A percentile compares a stretch with the other conserved stretches of the same genome.
phyloP scores from a whole-genome alignment of 2,329 filamentous ascomycete genomes.

The Lachnellula arida region DNA sequence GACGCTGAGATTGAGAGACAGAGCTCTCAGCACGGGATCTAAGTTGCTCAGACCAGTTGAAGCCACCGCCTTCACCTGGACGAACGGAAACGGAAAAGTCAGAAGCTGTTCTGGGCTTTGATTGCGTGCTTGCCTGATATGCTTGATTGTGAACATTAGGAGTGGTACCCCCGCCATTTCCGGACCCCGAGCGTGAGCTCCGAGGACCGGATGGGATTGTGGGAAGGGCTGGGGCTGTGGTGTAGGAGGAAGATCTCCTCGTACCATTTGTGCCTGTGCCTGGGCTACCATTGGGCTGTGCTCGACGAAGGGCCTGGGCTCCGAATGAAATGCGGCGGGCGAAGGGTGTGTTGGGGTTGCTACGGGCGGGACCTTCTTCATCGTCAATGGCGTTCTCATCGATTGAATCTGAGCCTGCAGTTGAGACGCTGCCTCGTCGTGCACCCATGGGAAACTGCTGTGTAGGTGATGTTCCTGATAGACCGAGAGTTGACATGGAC shows the following conservation, averaged over 20 bases:
- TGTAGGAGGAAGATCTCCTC: conserved; percentile 30
- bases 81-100: conserved; percentile 52
- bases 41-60: conserved; percentile 96
- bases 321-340: conserved; percentile 87
- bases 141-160: conserved; percentile 21
- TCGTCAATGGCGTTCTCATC: conserved; percentile 74
- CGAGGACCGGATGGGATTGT: conserved; percentile 26
- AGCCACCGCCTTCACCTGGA: conserved; percentile 78
- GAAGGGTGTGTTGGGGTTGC: conserved; percentile 68
- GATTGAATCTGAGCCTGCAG: conserved; percentile 56
- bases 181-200: conserved; percentile 18
- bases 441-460: conserved; percentile 49
- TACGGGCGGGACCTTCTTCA: conserved; percentile 48
- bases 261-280: conserved; percentile 15
- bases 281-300: conserved; percentile 32
- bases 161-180: conserved; percentile 20
- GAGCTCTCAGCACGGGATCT: conserved; percentile 85
- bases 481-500: conserved; percentile 68
- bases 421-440: conserved; percentile 66
- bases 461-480: conserved; percentile 67
- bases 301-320: conserved; percentile 54
- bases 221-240: conserved; percentile 22
- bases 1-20: conserved; percentile 41
- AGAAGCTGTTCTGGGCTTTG: conserved; percentile 58
- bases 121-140: conserved; percentile 52